These are phyloP conservation scores for Coelastrella sp. DNA, from an alignment of 139 green algal genomes.

Conservation along the genomic window DNA sequence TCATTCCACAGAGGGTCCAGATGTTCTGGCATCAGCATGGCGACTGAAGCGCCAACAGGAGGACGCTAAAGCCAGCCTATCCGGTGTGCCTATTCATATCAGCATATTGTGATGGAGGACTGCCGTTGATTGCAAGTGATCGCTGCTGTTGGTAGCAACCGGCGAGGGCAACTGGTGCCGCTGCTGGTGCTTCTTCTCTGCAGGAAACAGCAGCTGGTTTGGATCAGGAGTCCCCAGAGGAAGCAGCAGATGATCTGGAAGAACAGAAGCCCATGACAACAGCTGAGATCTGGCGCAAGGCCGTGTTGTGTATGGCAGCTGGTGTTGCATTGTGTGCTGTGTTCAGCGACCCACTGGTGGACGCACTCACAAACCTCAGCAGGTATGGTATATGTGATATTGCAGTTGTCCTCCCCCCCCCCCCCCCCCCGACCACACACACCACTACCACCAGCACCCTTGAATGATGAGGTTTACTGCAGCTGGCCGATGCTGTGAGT, in stretches of 20 bases:
- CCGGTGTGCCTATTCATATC: too few species aligned
- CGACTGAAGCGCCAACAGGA: too few species aligned
- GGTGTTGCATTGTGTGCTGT: conserved; percentile 56
- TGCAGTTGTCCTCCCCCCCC: too few species aligned
- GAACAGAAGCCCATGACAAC: background rate
- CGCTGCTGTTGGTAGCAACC: background rate
- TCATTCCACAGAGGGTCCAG: too few species aligned
- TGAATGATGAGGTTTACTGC: too few species aligned
- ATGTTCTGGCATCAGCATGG: too few species aligned
- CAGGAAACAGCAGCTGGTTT: conserved; percentile 47
- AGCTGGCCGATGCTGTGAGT: too few species aligned
- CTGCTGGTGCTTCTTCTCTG: conserved; percentile 4
- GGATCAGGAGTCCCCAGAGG: conserved; percentile 39
- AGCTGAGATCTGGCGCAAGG: conserved; percentile 30
- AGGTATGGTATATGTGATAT: background rate
- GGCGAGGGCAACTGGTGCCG: background rate
- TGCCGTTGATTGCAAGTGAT: background rate
- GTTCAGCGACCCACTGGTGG: conserved; percentile 68
- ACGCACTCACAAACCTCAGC: conserved; percentile 65
- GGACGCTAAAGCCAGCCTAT: too few species aligned
- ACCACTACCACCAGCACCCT: too few species aligned
- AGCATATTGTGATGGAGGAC: too few species aligned
- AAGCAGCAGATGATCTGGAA: conserved; percentile 49
- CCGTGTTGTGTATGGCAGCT: conserved; percentile 36
- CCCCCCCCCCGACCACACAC: too few species aligned